phyloP scores from a whole-genome alignment of 106 monocot genomes.

The Acanthochlamys bracteata region DNA sequence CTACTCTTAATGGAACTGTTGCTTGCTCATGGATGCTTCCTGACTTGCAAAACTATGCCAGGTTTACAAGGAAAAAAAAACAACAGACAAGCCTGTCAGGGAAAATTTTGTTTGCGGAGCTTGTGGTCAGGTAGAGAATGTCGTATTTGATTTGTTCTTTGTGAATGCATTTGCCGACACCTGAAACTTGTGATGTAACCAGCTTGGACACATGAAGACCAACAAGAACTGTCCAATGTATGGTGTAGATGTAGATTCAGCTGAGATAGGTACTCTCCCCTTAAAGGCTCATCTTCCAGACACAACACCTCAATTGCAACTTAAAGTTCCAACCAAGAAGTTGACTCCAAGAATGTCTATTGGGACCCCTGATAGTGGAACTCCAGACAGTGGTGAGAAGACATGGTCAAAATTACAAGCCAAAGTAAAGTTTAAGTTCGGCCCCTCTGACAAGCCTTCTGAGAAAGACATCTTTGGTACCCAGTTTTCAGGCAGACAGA shows the following conservation, averaged over 20 bases:
- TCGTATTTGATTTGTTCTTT: too few species aligned
- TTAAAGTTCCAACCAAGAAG: conserved; percentile 59
- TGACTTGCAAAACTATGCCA: conserved; percentile 1
- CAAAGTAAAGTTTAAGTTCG: conserved; percentile 78
- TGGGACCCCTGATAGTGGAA: conserved; percentile 21
- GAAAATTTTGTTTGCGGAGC: conserved; percentile 91
- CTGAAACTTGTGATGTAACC: conserved; percentile 14
- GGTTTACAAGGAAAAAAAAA: conserved; percentile 76
- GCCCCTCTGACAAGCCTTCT: conserved; percentile 35
- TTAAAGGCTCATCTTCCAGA: conserved; percentile 37
- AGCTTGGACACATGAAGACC: conserved; percentile 96
- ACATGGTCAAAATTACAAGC: conserved; percentile 16
- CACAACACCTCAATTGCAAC: conserved; percentile 19
- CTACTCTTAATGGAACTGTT: too few species aligned
- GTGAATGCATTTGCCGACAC: too few species aligned
- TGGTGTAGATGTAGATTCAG: conserved; percentile 58
- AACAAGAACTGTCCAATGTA: conserved; percentile 98
- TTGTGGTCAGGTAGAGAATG: conserved; percentile 70
- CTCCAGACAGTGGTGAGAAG: conserved; percentile 34
- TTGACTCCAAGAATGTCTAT: conserved; percentile 20
- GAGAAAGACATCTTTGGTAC: conserved; percentile 35
- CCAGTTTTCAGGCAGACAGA: conserved; percentile 30
- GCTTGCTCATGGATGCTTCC: too few species aligned
- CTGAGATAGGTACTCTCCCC: conserved; percentile 33
- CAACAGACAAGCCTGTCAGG: conserved; percentile 51